A percentile compares a stretch with the other conserved stretches of the same genome.
These are phyloP conservation scores for Acacia concinna DNA, from an alignment of 331 rosid genomes.

Conservation along the genomic window DNA sequence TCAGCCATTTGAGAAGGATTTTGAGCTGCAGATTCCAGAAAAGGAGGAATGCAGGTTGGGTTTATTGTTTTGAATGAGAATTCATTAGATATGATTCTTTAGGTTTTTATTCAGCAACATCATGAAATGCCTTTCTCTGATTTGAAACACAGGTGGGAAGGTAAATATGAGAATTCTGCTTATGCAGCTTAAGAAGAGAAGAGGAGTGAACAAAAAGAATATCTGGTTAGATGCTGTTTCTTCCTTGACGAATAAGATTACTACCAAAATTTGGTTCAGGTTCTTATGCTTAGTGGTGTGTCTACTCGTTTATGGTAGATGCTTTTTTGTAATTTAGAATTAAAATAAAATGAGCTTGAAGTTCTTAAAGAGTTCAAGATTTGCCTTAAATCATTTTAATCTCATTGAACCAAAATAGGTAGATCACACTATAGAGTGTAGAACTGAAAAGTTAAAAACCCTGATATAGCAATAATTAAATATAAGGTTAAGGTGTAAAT, in stretches of 20 bases:
- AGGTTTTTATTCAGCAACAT: neutral
- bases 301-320: neutral
- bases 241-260: neutral
- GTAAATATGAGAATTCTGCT: constrained; percentile 65
- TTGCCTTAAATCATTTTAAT: neutral
- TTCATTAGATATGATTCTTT: neutral
- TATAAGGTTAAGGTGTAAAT: too few relatives aligned
- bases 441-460: too few relatives aligned
- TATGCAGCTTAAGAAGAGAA: constrained; percentile 38
- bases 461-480: neutral
- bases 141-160: constrained; percentile 77
- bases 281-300: neutral
- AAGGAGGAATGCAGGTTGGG: constrained; percentile 61
- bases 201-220: constrained; percentile 7
- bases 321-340: constrained; percentile 2
- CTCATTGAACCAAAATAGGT: neutral
- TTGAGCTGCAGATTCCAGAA: constrained; percentile 77
- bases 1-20: constrained; percentile 55
- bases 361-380: neutral
- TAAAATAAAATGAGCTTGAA: neutral
- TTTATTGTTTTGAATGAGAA: constrained; percentile 7
- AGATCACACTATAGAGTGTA: neutral
- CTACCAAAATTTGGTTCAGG: neutral
- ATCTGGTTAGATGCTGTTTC: constrained; percentile 30
- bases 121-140: constrained; percentile 1